Base-by-base conservation (phyloP, 805 yeast genomes). In the Starmerella bombicola region DNA sequence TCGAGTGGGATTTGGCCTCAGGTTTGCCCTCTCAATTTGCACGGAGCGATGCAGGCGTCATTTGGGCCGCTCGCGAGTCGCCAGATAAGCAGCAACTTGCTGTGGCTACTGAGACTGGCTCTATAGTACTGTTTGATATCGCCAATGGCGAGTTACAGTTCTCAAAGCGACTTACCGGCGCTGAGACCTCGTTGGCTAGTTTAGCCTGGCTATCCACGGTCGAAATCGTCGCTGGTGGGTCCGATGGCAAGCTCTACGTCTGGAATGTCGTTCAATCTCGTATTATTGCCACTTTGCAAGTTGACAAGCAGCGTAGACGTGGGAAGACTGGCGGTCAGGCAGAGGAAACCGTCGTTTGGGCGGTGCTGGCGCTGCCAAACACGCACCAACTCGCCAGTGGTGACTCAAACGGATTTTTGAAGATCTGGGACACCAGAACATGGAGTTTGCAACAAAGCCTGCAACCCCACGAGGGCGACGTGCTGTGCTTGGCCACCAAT, bases 81-180 rank as follows among this genome's bases (percentile, higher is more conserved):
- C 68, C 70, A 19, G 63, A 70, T 18, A 80, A 78, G 35, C 62
- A 69, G 44, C 74, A 69, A 52, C 63, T 91, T 26, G 83, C 95
- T 1, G 81, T 82, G 1, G 98, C 97, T 3, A 88, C 97, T 60
- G 98, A 91, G 52, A 93, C 86, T 56, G 98, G 98, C 19, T 68
- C 83, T 5, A 85, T 88, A 8, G 93, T 81, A 1, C 59, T 91
- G 3, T 67, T 85, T 15, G 84, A 84, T 55, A 74, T 86, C n/a
- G 94, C 91, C 12, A 95, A 95, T 15, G 95, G 93, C 9, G 71
- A 71, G 17, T 64, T 88, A 51, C 95, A 82, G 56, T 84, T 79
- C 57, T 78, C 71, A 42, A 62, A 69, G 21, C 74, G 84, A 38
- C 67, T 91, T 46, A 72, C 94, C 62, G 47, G 52, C 9, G 53